Percentiles rank a stretch among this genome's conserved stretches.
phyloP scores from a whole-genome alignment of 331 rosid species.

The Ulmus americana region DNA sequence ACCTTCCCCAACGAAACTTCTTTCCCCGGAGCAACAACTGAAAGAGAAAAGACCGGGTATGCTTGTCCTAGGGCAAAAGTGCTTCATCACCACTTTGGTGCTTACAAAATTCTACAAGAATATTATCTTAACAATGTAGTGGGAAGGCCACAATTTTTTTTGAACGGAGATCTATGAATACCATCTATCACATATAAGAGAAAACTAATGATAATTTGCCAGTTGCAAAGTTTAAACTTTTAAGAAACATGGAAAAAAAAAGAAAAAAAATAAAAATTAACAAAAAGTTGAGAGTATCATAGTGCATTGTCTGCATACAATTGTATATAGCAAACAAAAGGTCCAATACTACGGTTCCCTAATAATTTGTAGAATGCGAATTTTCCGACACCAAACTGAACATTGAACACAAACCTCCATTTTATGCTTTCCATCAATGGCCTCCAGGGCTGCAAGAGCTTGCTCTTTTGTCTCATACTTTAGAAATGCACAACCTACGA shows the following conservation, averaged over 20 bases:
- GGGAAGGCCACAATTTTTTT: background rate
- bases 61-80: background rate
- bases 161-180: background rate
- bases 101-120: background rate
- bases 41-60: no score
- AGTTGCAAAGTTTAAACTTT: background rate
- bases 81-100: background rate
- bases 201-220: no score
- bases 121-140: background rate
- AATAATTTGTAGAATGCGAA: conserved; percentile 6
- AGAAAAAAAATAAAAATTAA: background rate
- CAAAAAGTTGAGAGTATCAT: background rate
- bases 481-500: conserved; percentile 88
- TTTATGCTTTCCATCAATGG: conserved; percentile 83
- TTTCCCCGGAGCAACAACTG: no score
- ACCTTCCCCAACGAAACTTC: no score
- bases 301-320: background rate
- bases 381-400: conserved; percentile 5
- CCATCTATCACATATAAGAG: background rate
- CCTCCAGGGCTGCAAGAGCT: conserved; percentile 87
- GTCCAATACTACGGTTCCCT: background rate
- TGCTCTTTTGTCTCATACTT: conserved; percentile 96
- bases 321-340: background rate
- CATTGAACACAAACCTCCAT: conserved; percentile 70
- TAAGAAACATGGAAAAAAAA: background rate